A percentile compares a stretch with the other conserved stretches of the same genome.
These are phyloP conservation scores for Podaxis sp. DNA, from an alignment of 768 basidiomycete genomes.

Conservation along the genomic window DNA sequence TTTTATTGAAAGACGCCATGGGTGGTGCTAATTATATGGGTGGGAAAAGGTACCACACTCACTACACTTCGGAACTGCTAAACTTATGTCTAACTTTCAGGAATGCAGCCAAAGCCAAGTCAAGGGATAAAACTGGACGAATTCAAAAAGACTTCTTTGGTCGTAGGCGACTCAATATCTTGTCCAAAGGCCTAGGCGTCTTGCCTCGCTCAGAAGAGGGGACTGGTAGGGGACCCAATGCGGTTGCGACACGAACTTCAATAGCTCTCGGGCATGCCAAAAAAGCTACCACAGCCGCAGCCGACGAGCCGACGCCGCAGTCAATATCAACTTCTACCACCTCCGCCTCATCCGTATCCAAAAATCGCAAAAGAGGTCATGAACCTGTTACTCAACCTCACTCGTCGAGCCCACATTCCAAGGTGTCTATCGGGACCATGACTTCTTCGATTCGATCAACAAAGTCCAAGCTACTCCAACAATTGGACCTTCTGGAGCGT, in stretches of 20 bases:
- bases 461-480: slow-evolving; percentile 34
- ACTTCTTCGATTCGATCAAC: slow-evolving; percentile 16
- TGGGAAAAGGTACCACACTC: slow-evolving; percentile 48
- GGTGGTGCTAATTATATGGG: slow-evolving; percentile 76
- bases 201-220: slow-evolving; percentile 11
- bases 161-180: slow-evolving; percentile 50
- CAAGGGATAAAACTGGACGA: slow-evolving; percentile 50
- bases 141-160: slow-evolving; percentile 60
- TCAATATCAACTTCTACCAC: slow-evolving; percentile 21
- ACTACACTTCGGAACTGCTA: not conserved
- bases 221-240: slow-evolving; percentile 1
- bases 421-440: slow-evolving; percentile 15
- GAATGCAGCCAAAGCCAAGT: slow-evolving; percentile 53
- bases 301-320: not conserved
- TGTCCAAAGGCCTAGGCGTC: slow-evolving; percentile 34
- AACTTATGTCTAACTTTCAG: slow-evolving; percentile 26
- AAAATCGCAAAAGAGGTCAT: not conserved
- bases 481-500: slow-evolving; percentile 42
- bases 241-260: not conserved
- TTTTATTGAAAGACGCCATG: slow-evolving; percentile 30
- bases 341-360: not conserved
- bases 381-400: not conserved
- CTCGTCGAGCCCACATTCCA: not conserved
- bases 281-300: not conserved
- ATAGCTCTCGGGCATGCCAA: slow-evolving; percentile 28